A percentile compares a stretch with the other conserved stretches of the same genome.
phyloP scores from a whole-genome alignment of 225 moss, liverwort and hornwort genomes.

The Antitrichia curtipendula region DNA sequence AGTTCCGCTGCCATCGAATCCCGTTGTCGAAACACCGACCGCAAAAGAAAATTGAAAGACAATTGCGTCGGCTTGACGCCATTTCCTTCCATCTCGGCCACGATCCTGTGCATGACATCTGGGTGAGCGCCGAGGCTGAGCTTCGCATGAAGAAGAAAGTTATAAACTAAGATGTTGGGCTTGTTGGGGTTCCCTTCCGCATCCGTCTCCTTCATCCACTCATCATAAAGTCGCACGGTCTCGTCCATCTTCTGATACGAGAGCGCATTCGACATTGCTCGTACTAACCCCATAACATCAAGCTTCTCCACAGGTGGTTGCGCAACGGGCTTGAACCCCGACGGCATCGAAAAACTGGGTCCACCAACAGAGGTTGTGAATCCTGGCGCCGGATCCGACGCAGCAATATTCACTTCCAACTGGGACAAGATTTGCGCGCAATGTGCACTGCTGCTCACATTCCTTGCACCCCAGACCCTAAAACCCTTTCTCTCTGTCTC shows the following conservation, averaged over 20 bases:
- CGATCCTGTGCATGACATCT: constrained; percentile 35
- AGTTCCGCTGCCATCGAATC: constrained; percentile 63
- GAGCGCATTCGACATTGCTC: constrained; percentile 64
- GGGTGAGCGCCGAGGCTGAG: constrained; percentile 59
- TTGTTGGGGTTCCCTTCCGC: constrained; percentile 43
- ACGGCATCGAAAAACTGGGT: constrained; percentile 44
- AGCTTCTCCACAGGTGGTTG: constrained; percentile 21
- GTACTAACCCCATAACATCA: constrained; percentile 33
- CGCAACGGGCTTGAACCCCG: constrained; percentile 13
- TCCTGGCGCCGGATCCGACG: constrained; percentile 31
- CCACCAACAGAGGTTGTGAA: constrained; percentile 12
- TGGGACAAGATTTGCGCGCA: constrained; percentile 25
- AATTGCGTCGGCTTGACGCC: constrained; percentile 55
- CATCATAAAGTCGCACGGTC: constrained; percentile 71
- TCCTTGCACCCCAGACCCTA: constrained; percentile 4
- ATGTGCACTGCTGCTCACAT: constrained; percentile 17
- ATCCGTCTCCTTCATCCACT: constrained; percentile 68
- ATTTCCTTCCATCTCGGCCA: constrained; percentile 63
- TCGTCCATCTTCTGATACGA: constrained; percentile 68
- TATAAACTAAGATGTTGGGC: constrained; percentile 57
- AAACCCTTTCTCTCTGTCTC: background rate
- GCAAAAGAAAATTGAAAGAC: constrained; percentile 71
- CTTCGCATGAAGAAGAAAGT: constrained; percentile 79
- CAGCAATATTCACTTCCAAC: constrained; percentile 33
- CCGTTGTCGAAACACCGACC: constrained; percentile 62